Evolutionary conservation across 371 early-diverging fungal genomes (phyloP), one percentile per base, ranked within the genome.

Genomic region (Lichtheimia ornata): DNA sequence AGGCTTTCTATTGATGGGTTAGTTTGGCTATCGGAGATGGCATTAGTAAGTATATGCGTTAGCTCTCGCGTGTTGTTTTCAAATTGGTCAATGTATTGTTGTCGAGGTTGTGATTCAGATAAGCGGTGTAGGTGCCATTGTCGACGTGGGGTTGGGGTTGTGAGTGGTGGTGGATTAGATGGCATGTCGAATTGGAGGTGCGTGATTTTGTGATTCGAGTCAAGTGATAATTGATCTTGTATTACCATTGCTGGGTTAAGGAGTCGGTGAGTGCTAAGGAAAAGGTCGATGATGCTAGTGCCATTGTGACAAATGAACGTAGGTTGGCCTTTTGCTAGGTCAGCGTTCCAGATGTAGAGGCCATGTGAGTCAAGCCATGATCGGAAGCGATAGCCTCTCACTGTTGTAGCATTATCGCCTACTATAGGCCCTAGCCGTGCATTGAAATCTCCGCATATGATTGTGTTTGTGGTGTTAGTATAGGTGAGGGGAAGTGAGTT

Each of bases 371-470:
- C 20, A 6, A 62, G 2, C 62, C 62, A 62, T n/a, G 28, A 7
- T 5, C 1, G n/a, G 13, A 62, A 35, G 4, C n/a, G 14, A 4
- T 22, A 41, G 11, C 60, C 65, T n/a, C 60, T 50, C 3, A 50
- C 27, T 22, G 24, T 58, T 2, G 47, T 41, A 9, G 5, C 18
- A 17, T 40, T 13, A 17, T 64, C 64, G 20, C 69, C 64, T 15
- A 53, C 15, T 7, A 44, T 17, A 5, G 14, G 7, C 1, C 50
- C 58, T 17, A 59, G 52, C 1, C 68, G 59, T 0, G 61, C 69
- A 40, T 68, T 68, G 25, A 68, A 62, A 45, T 64, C 69, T 1
- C 68, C 68, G 50, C 63, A 67, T 0, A 58, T 44, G 18, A 65
- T 62, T 1, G 69, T 64, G 47, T 60, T 56, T 4, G 55, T n/a